A percentile compares a stretch with the other conserved stretches of the same genome.
Conservation (phyloP, 768 basidiomycete species). For the Sarcodon sp. region DNA sequence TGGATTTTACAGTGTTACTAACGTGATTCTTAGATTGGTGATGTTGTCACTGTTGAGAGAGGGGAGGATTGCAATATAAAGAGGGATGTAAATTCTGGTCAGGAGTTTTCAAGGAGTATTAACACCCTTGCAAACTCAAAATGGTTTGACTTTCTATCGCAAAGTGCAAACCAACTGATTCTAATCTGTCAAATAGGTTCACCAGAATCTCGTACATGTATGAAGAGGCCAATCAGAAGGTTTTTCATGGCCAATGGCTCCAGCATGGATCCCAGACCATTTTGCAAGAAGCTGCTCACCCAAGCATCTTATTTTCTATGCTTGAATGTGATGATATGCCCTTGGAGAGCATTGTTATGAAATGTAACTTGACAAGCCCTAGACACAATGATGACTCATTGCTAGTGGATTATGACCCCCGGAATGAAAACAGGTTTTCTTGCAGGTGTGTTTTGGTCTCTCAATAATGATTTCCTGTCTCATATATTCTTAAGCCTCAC, state of each 20-base stretch:
- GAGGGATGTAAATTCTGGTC: slow-evolving; percentile 26
- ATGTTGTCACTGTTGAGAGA: slow-evolving; percentile 49
- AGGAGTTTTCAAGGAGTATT: slow-evolving; percentile 28
- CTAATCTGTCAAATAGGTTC: slow-evolving; percentile 34
- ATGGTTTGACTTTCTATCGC: slow-evolving; percentile 35
- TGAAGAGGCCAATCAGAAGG: slow-evolving; percentile 28
- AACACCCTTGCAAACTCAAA: slow-evolving; percentile 44
- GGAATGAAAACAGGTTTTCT: slow-evolving; percentile 37
- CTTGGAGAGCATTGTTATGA: slow-evolving; percentile 42
- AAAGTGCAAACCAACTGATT: background rate
- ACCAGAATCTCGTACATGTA: slow-evolving; percentile 55
- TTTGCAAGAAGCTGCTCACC: slow-evolving; percentile 54
- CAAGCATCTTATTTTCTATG: slow-evolving; percentile 43
- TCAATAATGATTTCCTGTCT: background rate
- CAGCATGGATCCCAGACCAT: slow-evolving; percentile 53
- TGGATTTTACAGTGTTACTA: background rate
- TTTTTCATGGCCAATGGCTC: slow-evolving; percentile 65
- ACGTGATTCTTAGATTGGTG: slow-evolving; percentile 32
- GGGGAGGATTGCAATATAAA: slow-evolving; percentile 33
- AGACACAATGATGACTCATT: slow-evolving; percentile 30
- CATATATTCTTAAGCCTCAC: slow-evolving; percentile 23
- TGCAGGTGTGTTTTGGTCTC: slow-evolving; percentile 29
- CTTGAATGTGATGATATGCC: slow-evolving; percentile 43
- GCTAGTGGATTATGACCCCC: slow-evolving; percentile 23
- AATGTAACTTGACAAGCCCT: slow-evolving; percentile 37